Percentiles rank a stretch among this genome's conserved stretches.
These are phyloP conservation scores for Geopyxis carbonaria DNA, from an alignment of 495 filamentous ascomycete genomes.

Conservation along the genomic window DNA sequence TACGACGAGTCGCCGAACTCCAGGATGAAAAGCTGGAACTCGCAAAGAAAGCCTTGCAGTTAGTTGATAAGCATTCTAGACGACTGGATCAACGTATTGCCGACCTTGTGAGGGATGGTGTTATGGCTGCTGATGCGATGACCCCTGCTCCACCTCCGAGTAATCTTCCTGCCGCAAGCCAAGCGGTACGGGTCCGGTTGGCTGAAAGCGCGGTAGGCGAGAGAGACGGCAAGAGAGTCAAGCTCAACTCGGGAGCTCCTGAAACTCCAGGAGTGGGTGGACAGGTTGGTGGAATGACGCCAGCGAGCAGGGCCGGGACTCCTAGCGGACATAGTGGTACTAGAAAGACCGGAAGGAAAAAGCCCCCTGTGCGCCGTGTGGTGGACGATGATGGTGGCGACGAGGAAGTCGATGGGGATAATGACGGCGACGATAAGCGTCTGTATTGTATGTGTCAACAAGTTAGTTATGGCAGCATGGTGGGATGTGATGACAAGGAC, in stretches of 20 bases:
- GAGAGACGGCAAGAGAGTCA: slow-evolving; percentile 3
- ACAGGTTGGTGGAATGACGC: no score
- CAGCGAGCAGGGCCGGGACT: background rate
- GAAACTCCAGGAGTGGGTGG: slow-evolving; percentile 1
- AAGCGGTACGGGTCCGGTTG: no score
- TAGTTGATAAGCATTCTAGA: slow-evolving; percentile 78
- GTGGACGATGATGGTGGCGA: slow-evolving; percentile 36
- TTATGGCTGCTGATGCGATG: slow-evolving; percentile 57
- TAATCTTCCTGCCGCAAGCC: slow-evolving; percentile 21
- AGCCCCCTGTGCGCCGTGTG: slow-evolving; percentile 22
- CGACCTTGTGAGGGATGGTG: slow-evolving; percentile 58
- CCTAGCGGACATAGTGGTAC: slow-evolving; percentile 3
- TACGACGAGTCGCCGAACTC: slow-evolving; percentile 50
- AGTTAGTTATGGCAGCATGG: slow-evolving; percentile 93
- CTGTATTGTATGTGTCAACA: slow-evolving; percentile 88
- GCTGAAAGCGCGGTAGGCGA: background rate
- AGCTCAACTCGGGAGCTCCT: background rate
- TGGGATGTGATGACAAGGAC: slow-evolving; percentile 85
- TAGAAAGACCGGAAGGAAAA: slow-evolving; percentile 13
- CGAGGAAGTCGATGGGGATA: slow-evolving; percentile 58
- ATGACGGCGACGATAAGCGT: slow-evolving; percentile 70
- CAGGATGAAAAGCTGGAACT: slow-evolving; percentile 78
- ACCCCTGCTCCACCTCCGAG: slow-evolving; percentile 54
- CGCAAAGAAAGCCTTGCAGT: slow-evolving; percentile 54
- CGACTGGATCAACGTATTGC: slow-evolving; percentile 76